Base-by-base conservation (phyloP, 2,329 filamentous ascomycete genomes). In the Calonectria ilicicola region DNA sequence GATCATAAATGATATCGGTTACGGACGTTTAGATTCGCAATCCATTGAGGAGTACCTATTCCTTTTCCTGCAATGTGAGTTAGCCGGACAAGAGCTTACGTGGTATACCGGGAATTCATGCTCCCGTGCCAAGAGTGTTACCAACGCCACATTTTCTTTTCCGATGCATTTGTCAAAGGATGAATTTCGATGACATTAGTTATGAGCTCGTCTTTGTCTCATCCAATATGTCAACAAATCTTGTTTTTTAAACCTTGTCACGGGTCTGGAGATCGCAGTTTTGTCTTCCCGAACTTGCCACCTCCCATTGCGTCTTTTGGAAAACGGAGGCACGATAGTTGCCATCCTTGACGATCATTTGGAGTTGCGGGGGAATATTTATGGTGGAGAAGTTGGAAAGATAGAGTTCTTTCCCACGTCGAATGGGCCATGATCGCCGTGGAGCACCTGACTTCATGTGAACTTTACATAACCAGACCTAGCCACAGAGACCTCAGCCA, bases 81-180 rank as follows among this genome's bases (percentile, higher is more conserved):
- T 38, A 74, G 69, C 47, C 21, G 47, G n/a, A 23, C 29, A 10
- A 23, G 3, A 7, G 17, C 32, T 5, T 19, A 40, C 51, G 17
- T 15, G 23, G 17, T 6, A 49, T 19, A 29, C 21, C 29, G 38
- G 5, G 2, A 56, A 23, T 69, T 81, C 87, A 77, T 87, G 93
- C 93, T 87, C 93, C 91, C 80, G 92, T 93, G 82, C 98, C 90
- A 49, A 98, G 86, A 3, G 94, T 95, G 83, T 98, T 98, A 84
- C 0, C 98, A 88, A 12, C 96, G 90, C 66, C 97, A 96, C 4
- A 98, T 89, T 78, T 98, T 98, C 86, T 95, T 96, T 74, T 97
- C 94, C 9, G 91, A 93, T 2, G 96, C 94, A 86, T 98, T 94
- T 70, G 93, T 93, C 38, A 98, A 90, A 15, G 95, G 93, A 98